phyloP scores from a whole-genome alignment of 108 stramenopile species.

The Cyclotella sp. region DNA sequence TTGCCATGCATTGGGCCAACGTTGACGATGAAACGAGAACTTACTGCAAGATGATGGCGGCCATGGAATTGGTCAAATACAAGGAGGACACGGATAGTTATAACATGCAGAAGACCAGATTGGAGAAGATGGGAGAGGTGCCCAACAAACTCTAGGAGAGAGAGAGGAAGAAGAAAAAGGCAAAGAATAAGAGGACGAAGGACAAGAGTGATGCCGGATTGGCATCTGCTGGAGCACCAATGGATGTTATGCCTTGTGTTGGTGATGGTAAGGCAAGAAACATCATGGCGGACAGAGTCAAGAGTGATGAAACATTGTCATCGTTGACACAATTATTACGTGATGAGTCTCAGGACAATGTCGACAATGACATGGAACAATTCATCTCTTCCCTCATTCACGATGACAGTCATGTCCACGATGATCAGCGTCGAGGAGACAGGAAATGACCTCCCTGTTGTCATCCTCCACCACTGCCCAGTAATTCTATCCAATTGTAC shows the following conservation, averaged over 20 bases:
- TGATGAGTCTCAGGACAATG: no score
- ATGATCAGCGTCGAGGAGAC: background rate
- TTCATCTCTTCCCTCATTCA: conserved; percentile 35
- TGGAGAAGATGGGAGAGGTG: no score
- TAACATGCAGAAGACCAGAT: conserved; percentile 34
- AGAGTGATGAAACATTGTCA: no score
- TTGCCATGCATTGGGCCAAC: conserved; percentile 63
- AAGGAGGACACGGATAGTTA: conserved; percentile 49
- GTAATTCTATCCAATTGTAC: no score
- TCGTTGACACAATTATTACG: no score
- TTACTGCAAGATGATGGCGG: conserved; percentile 52
- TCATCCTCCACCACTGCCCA: background rate
- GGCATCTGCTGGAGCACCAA: no score
- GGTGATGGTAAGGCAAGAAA: background rate
- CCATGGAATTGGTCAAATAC: no score
- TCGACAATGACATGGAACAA: conserved; percentile 43
- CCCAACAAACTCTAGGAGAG: conserved; percentile 37
- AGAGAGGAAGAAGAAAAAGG: conserved; percentile 29
- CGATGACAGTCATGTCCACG: background rate
- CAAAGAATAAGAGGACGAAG: background rate
- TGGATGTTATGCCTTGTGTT: background rate
- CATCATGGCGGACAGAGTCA: no score
- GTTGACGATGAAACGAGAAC: conserved; percentile 46
- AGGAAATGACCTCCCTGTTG: background rate
- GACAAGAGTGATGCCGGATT: no score